Percentiles rank a stretch among this genome's conserved stretches.
These are phyloP conservation scores for Botryotinia globosa DNA, from an alignment of 2,329 filamentous ascomycete species.

Conservation along the genomic window DNA sequence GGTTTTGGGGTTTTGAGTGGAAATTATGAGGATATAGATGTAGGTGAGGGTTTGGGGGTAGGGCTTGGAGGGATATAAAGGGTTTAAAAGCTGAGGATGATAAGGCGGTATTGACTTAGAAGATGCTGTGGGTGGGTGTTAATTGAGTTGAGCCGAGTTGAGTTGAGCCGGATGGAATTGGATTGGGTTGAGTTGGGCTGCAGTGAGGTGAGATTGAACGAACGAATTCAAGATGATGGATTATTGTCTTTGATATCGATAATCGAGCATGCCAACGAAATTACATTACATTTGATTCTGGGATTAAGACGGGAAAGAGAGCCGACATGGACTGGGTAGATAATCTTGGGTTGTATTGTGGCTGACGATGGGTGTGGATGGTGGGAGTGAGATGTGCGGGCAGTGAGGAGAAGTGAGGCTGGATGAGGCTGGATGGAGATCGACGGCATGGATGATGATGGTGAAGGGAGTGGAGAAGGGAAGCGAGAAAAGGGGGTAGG, in stretches of 20 bases:
- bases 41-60: background rate
- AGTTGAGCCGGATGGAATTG: background rate
- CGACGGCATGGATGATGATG: background rate
- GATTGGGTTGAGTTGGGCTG: background rate
- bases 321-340: background rate
- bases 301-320: background rate
- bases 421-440: background rate
- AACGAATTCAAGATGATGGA: background rate
- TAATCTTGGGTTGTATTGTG: background rate
- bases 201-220: background rate
- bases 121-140: background rate
- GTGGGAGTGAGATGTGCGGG: background rate
- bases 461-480: background rate
- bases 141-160: background rate
- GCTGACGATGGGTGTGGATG: background rate
- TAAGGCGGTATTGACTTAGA: background rate
- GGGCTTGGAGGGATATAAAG: background rate
- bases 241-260: background rate
- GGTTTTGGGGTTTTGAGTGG: background rate
- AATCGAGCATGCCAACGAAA: background rate
- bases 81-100: background rate
- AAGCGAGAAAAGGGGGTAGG: constrained; percentile 1
- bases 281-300: background rate
- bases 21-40: background rate
- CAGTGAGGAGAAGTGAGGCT: background rate